Percentiles rank a stretch among this genome's conserved stretches.
Evolutionary conservation across 257 asterid genomes (phyloP).

Genomic region (Solanum ossicruentum): DNA sequence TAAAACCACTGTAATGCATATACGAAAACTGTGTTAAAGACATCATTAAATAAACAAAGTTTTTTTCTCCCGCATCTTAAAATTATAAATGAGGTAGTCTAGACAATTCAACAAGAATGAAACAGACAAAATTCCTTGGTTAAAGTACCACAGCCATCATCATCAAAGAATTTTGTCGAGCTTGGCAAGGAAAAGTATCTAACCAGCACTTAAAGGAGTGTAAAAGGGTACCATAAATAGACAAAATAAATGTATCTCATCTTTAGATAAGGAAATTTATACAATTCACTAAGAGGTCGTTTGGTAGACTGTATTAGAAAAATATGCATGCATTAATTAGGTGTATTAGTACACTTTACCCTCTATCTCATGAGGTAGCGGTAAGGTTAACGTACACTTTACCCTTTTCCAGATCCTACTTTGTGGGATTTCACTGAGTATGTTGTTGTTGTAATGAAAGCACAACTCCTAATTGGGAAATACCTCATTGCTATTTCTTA

Average conservation of each 20-base stretch:
- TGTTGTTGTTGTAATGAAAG: background rate
- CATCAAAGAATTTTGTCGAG: background rate
- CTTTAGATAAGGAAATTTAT: background rate
- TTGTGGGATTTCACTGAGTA: too few species aligned
- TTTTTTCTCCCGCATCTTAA: background rate
- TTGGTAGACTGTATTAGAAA: too few species aligned
- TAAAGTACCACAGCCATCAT: background rate
- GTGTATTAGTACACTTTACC: too few species aligned
- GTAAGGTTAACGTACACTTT: too few species aligned
- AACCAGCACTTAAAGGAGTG: background rate
- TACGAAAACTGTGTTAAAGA: background rate
- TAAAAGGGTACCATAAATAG: background rate
- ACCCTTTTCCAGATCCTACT: too few species aligned
- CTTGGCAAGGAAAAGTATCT: background rate
- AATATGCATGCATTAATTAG: too few species aligned
- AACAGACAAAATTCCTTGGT: background rate
- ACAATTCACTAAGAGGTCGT: background rate
- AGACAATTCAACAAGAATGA: background rate
- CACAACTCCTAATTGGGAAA: background rate
- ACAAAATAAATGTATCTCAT: background rate
- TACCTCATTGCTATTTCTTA: conserved; percentile 6
- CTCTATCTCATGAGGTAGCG: too few species aligned
- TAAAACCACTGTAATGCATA: background rate
- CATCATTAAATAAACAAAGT: background rate
- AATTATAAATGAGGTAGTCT: background rate